Evolutionary conservation across 2,329 filamentous ascomycete species (phyloP).

Genomic region (Beauveria sp.): DNA sequence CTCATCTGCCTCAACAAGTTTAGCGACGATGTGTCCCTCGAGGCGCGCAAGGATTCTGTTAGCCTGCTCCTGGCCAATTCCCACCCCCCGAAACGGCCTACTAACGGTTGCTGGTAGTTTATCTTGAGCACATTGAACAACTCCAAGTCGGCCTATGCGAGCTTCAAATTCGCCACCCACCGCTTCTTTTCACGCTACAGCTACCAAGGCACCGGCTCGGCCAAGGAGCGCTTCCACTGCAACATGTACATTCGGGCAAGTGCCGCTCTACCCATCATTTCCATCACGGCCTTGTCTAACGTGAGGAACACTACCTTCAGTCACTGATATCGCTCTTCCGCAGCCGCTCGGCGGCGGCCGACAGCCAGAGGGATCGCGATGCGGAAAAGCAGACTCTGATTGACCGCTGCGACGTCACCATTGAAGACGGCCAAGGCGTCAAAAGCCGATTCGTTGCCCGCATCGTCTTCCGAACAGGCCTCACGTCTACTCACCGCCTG

Average conservation of each 20-base stretch:
- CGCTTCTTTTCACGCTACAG: constrained; percentile 68
- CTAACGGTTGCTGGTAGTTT: constrained; percentile 40
- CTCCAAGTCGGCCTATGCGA: constrained; percentile 74
- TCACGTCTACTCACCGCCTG: constrained; percentile 70
- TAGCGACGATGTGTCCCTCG: constrained; percentile 69
- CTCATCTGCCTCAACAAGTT: constrained; percentile 71
- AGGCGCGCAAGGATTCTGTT: constrained; percentile 62
- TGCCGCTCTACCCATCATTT: neutral
- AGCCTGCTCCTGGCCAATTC: constrained; percentile 2
- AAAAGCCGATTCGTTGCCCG: constrained; percentile 69
- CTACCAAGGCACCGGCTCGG: constrained; percentile 48
- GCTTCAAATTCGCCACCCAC: constrained; percentile 58
- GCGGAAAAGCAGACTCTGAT: constrained; percentile 62
- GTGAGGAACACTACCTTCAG: constrained; percentile 27
- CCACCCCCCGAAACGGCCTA: neutral
- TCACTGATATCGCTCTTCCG: constrained; percentile 69
- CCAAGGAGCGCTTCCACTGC: constrained; percentile 60
- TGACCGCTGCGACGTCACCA: constrained; percentile 64
- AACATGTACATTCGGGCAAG: constrained; percentile 63
- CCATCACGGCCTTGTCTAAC: no score
- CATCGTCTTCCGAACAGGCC: constrained; percentile 66
- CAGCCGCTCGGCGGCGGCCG: constrained; percentile 49
- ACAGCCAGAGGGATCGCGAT: constrained; percentile 39
- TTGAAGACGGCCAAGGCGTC: constrained; percentile 63
- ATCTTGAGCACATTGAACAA: constrained; percentile 68